These are phyloP conservation scores for Nannochloropsis salina DNA, from an alignment of 108 stramenopile genomes.

Conservation along the genomic window DNA sequence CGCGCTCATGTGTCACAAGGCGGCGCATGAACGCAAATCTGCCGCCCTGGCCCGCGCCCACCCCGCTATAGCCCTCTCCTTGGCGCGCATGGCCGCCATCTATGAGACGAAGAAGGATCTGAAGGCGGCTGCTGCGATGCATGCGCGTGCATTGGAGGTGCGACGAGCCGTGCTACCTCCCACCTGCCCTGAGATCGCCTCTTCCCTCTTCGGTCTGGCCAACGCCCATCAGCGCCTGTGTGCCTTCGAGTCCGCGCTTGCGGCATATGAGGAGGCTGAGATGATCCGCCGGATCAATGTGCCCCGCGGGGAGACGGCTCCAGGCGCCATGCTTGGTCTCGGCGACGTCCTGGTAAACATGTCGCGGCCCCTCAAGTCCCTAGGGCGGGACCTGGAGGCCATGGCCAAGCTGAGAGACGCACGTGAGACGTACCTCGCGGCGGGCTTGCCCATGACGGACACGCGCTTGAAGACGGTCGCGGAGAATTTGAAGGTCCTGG, in stretches of 20 bases:
- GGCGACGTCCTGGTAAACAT: background rate
- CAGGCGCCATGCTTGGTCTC: background rate
- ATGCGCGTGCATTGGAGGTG: conserved; percentile 19
- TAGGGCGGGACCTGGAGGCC: background rate
- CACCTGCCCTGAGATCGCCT: background rate
- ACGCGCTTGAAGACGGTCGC: background rate
- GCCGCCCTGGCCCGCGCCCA: conserved; percentile 2
- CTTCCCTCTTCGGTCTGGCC: background rate
- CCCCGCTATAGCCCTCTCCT: background rate
- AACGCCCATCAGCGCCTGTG: background rate
- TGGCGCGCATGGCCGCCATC: background rate
- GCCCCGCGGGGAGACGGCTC: background rate
- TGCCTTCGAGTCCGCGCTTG: background rate
- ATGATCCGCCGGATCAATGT: background rate
- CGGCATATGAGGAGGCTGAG: background rate
- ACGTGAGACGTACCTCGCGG: background rate
- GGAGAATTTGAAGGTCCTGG: background rate
- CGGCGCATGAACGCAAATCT: background rate
- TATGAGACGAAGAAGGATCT: background rate
- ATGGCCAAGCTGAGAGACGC: background rate
- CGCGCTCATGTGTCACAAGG: conserved; percentile 10
- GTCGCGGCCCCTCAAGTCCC: background rate
- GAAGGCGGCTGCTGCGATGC: background rate
- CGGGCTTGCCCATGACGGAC: conserved; percentile 12
- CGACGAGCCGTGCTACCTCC: background rate